Base-by-base conservation (phyloP, 208 protist species). In the Trypanosoma melophagium region DNA sequence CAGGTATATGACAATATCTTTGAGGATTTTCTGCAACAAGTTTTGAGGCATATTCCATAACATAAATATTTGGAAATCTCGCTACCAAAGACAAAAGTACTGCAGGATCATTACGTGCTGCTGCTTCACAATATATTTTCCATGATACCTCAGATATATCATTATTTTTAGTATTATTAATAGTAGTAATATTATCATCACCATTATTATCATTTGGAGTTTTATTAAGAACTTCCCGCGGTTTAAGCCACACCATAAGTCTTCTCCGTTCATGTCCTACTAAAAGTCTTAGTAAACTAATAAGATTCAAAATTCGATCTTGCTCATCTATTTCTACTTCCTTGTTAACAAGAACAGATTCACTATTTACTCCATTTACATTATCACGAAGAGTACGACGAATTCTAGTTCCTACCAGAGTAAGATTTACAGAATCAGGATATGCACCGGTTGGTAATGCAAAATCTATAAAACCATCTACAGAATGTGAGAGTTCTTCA, bases 191-290 rank as follows among this genome's bases (percentile, higher is more conserved):
- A n/a, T n/a, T n/a, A n/a, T n/a, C n/a, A n/a, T n/a, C n/a, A n/a
- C n/a, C 4, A 14, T 38, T 22, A 31, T 5, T 58, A 10, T 47
- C 5, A 47, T 14, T 50, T 49, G 10, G n/a, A 40, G 8, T 40
- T 21, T 42, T 42, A 7, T 41, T 10, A 17, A 1, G 24, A 31
- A 28, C 60, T 7, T 54, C 60, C 14, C 82, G 86, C 21, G 90
- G 90, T 7, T 64, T 55, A 21, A 70, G 83, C 90, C 90, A 95
- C 41, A 95, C 75, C n/a, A 62, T 56, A 41, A 92, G 66, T 40
- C 90, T 82, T 54, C 83, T 60, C 10, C 76, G 59, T 75, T 95
- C 90, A 74, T 95, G 90, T 47, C 83, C 58, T 49, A 92, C 74
- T 0, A 95, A 68, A 45, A 84, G 71, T 19, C 69, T 70, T 41